phyloP scores from a whole-genome alignment of 2,329 filamentous ascomycete species.

The Venturia nashicola region DNA sequence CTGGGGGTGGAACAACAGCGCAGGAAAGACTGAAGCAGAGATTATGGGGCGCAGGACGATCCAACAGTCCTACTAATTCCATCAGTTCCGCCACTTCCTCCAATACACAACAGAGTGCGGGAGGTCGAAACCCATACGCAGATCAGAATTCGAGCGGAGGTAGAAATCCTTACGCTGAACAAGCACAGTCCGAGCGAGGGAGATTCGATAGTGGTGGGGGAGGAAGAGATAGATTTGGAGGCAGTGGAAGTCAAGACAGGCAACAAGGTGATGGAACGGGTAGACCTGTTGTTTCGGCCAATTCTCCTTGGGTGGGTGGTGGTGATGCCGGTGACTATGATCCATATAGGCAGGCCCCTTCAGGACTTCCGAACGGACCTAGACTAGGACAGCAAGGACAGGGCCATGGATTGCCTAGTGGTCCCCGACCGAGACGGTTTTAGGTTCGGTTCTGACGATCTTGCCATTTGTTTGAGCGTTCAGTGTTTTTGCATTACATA shows the following conservation, averaged over 20 bases:
- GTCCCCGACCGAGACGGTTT: slow-evolving; percentile 20
- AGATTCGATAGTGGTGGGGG: background rate
- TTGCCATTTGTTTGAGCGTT: background rate
- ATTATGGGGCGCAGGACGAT: slow-evolving; percentile 56
- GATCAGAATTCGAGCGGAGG: background rate
- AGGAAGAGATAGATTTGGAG: slow-evolving; percentile 5
- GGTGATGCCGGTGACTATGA: slow-evolving; percentile 9
- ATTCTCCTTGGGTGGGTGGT: slow-evolving; percentile 21
- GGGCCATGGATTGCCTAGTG: slow-evolving; percentile 23
- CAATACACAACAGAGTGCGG: background rate
- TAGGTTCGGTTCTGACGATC: background rate
- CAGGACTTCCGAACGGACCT: slow-evolving; percentile 3
- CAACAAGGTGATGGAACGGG: slow-evolving; percentile 17
- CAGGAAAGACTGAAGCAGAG: slow-evolving; percentile 75
- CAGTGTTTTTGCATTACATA: background rate
- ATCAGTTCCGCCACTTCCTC: slow-evolving; percentile 12
- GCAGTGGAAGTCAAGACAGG: slow-evolving; percentile 1
- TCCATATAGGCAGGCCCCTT: background rate
- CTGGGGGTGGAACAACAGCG: slow-evolving; percentile 43
- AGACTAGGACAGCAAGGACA: slow-evolving; percentile 17
- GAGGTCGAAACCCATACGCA: background rate
- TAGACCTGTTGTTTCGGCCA: slow-evolving; percentile 17
- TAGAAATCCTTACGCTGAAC: slow-evolving; percentile 2
- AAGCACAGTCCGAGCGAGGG: background rate
- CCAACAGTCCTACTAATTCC: slow-evolving; percentile 40